Evolutionary conservation across 202 grass and related monocot genomes (phyloP), one percentile per base, ranked within the genome.

Genomic region (Panicum virgatum): DNA sequence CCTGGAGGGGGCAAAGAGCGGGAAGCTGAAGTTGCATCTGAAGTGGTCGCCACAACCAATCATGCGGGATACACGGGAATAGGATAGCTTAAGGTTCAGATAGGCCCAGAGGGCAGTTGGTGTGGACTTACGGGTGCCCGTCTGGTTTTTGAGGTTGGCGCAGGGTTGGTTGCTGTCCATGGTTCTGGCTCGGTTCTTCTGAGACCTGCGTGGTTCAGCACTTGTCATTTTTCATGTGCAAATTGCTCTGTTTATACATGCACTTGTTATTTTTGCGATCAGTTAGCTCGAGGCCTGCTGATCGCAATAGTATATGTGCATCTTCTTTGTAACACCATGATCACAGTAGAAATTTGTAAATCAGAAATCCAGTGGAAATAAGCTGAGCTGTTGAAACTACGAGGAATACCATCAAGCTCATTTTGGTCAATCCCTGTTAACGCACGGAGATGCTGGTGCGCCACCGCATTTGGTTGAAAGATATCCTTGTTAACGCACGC

Each of bases 11-110:
- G 89, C 85, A 36, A 99, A 99, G 73, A 84, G 93, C 8, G 91
- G 96, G 12, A 96, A 82, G 75, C 59, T 99, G 27, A 99, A 92
- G 54, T 86, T 96, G 66, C 89, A 85, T 80, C 89, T 99, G 60
- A 99, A 96, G 83, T 99, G 96, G 96, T 84, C 93, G 1, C 83
- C 89, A 6, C 87, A 96, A 36, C 57, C 83, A 48, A 94, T 99
- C 38, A 89, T 86, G 66, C 87, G 87, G n/a, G 96, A 94, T 29
- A 76, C 57, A 3, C 73, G 65, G 46, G 83, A 79, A 76, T 16
- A 44, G 39, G 78, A 56, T 34, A 68, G 47, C 15, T 80, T 39
- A 29, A 79, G 44, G 30, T 26, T 78, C 36, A 86, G 83, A 73
- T 66, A 62, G 73, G 34, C 44, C 61, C 38, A 80, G 32, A 51